Conservation (phyloP, 305 asterid genomes). For the Petunia hybrid region DNA sequence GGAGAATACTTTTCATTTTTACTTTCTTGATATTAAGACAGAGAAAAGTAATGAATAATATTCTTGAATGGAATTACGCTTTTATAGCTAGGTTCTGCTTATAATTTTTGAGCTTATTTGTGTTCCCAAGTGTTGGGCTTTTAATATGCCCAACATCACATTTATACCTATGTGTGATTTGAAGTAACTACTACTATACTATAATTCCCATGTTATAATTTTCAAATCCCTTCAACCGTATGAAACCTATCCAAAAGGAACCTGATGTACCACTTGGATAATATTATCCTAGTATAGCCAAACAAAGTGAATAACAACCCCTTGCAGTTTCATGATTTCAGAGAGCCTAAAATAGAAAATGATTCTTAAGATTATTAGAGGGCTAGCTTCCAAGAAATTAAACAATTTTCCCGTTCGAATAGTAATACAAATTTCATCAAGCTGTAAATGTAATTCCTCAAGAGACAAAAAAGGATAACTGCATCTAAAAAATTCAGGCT, state of each 20-base stretch:
- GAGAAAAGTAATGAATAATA: neutral
- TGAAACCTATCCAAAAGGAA: neutral
- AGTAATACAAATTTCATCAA: neutral
- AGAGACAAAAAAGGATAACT: neutral
- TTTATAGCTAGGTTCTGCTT: neutral
- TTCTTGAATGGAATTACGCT: neutral
- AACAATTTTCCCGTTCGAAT: neutral
- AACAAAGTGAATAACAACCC: neutral
- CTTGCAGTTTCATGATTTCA: neutral
- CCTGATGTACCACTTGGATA: neutral
- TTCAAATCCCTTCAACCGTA: neutral
- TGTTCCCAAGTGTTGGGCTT: neutral
- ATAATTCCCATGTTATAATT: neutral
- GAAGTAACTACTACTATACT: neutral
- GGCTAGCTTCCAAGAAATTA: neutral
- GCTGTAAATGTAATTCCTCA: neutral
- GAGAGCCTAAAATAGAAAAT: neutral
- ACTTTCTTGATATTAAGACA: constrained; percentile 18
- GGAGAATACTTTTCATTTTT: neutral
- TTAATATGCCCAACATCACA: too few relatives aligned
- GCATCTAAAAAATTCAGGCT: neutral
- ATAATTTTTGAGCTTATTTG: neutral
- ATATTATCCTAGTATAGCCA: neutral
- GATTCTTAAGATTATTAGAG: neutral
- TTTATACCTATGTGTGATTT: neutral